Conservation (phyloP, 768 basidiomycete species). For the Pleurotus cornucopiae region DNA sequence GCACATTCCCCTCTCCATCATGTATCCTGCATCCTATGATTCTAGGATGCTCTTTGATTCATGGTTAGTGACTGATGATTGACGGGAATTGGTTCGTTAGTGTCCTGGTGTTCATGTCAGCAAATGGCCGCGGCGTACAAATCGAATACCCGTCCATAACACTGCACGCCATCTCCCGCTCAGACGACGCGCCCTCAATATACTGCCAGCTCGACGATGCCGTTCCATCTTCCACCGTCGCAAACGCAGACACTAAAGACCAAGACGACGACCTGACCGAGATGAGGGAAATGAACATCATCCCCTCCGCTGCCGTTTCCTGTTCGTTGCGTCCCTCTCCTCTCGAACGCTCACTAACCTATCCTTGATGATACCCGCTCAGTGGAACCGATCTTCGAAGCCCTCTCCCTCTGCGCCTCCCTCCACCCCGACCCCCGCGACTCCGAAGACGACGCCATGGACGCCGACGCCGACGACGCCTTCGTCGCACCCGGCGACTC, state of each 20-base stretch:
- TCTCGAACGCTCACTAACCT: not conserved
- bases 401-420: constrained; percentile 81
- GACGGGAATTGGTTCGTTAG: constrained; percentile 31
- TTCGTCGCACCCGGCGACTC: constrained; percentile 46
- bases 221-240: constrained; percentile 13
- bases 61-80: not conserved
- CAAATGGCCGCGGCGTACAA: constrained; percentile 70
- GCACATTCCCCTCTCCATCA: constrained; percentile 8
- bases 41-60: too few relatives aligned
- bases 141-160: constrained; percentile 89
- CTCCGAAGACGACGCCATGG: constrained; percentile 24
- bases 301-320: constrained; percentile 52
- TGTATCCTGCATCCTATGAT: too few relatives aligned
- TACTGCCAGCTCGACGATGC: constrained; percentile 92
- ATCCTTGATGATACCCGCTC: not conserved
- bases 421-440: constrained; percentile 63
- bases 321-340: constrained; percentile 42
- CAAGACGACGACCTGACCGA: constrained; percentile 32
- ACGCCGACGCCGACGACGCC: constrained; percentile 50
- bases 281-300: constrained; percentile 80
- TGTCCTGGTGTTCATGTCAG: constrained; percentile 72
- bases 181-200: constrained; percentile 60
- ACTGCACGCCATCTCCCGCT: constrained; percentile 86
- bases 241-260: constrained; percentile 28
- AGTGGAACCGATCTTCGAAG: constrained; percentile 86